A percentile compares a stretch with the other conserved stretches of the same genome.
Conservation (phyloP, 306 rosid species). For the Cucumis sativus region Cucumber_9930_V3 NC_026659.2:17019001-17019500, state of each 20-base stretch:
- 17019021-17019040: background rate
- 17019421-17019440: background rate
- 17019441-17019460: background rate
- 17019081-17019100: background rate
- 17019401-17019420: background rate
- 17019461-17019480: background rate
- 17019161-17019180: background rate
- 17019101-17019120: background rate
- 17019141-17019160: background rate
- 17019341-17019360: slow-evolving; percentile 49
- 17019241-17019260: slow-evolving; percentile 9
- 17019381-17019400: background rate
- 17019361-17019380: slow-evolving; percentile 2
- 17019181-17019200: background rate
- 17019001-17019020: background rate
- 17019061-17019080: background rate
- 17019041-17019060: background rate
- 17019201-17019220: background rate
- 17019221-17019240: background rate
- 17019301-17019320: slow-evolving; percentile 72
- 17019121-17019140: background rate
- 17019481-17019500: background rate
- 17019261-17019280: slow-evolving; percentile 68
- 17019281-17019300: slow-evolving; percentile 74
- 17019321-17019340: slow-evolving; percentile 93